Conservation (phyloP, 495 filamentous ascomycete species). For the Acidiella bohemica region DNA sequence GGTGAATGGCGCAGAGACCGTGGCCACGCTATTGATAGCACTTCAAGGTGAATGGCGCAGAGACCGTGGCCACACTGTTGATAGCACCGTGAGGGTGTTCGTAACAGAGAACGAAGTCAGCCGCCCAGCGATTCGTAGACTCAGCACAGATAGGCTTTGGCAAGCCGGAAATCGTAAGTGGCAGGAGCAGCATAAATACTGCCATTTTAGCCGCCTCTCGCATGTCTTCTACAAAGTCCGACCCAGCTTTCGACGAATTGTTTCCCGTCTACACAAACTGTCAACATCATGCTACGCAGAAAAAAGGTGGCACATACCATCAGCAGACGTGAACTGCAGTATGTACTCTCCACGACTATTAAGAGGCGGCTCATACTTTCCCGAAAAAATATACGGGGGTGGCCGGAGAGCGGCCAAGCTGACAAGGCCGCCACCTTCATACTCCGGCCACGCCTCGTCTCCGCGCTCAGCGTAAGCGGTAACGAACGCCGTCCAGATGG, state of each 20-base stretch:
- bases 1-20: too few species aligned
- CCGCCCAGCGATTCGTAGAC: too few species aligned
- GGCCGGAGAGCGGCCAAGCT: constrained; percentile 14
- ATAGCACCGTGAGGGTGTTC: too few species aligned
- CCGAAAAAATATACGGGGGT: constrained; percentile 13
- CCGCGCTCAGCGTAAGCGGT: constrained; percentile 16
- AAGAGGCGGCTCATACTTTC: constrained; percentile 4
- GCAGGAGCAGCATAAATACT: too few species aligned
- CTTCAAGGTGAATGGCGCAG: too few species aligned
- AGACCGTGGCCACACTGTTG: too few species aligned
- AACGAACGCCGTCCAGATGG: constrained; percentile 32
- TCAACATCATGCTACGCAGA: not conserved
- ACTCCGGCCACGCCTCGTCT: constrained; percentile 9
- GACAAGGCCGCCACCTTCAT: constrained; percentile 6
- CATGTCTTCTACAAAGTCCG: constrained; percentile 4
- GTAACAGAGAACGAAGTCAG: too few species aligned
- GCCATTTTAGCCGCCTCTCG: too few species aligned
- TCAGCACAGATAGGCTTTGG: too few species aligned
- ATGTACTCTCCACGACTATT: constrained; percentile 8
- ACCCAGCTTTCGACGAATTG: constrained; percentile 10
- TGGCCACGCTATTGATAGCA: too few species aligned
- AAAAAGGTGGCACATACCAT: constrained; percentile 1
- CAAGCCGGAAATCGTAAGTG: too few species aligned
- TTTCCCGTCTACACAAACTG: constrained; percentile 1
- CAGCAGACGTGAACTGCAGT: constrained; percentile 4